Evolutionary conservation across 768 basidiomycete genomes (phyloP), one percentile per base, ranked within the genome.

Genomic region (Galerina marginata): DNA sequence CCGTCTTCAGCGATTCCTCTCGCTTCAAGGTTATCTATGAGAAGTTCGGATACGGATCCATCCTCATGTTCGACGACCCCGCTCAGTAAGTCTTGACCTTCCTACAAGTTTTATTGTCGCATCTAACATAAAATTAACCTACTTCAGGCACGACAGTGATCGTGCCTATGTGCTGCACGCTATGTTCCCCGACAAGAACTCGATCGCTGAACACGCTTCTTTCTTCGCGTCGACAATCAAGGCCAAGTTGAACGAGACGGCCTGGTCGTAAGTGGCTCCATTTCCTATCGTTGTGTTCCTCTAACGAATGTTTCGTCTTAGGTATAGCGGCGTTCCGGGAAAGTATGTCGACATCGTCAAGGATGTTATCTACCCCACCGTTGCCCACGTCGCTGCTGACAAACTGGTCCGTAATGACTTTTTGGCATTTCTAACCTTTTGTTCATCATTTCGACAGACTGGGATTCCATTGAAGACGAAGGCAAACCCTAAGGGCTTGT

Each of bases 381-480:
- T 73, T 9, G 74, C 77, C 2, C 76, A 79, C 55, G 79, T 80
- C 71, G 75, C 74, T 25, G 75, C 79, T 2, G 65, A 66, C 26
- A 56, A 54, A 52, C 40, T 61, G 60, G 67, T 63, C 4, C 9
- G 62, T 64, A 15, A 2, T 6, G 12, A 15, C 5, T 2, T 25
- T 42, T 47, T n/a, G 14, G 33, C 39, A 15, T 10, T 11, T 3
- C 53, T 40, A 10, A 47, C 4, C 9, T 12, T 45, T 9, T 25
- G 25, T 15, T 15, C 9, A 33, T 58, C 55, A n/a, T 16, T 44
- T 44, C 39, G 42, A 3, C 39, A 82, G 81, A 71, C 74, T 42
- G 83, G 83, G 2, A 72, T 85, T 29, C 67, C 77, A 7, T 62
- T 83, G 49, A 85, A 84, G 71, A 81, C 81, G 3, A 73, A 76